Evolutionary conservation across 2,329 filamentous ascomycete genomes (phyloP).

Genomic region (Fusarium coicis): DNA sequence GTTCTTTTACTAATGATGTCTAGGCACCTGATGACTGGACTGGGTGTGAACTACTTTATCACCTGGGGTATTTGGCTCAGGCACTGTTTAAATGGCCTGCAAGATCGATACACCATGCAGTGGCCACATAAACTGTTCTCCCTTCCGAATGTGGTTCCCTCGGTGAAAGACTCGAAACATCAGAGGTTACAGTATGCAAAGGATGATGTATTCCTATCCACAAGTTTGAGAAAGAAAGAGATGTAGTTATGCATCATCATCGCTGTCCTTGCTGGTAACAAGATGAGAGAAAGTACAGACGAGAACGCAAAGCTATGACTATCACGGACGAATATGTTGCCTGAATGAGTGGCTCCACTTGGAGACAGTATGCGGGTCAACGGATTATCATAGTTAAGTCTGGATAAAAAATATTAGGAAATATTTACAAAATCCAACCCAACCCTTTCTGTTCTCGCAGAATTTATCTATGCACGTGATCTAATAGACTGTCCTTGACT

Average conservation of each 20-base stretch:
- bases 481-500: too few species aligned
- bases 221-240: not conserved
- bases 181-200: not conserved
- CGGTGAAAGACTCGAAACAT: accelerated
- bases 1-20: accelerated
- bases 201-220: accelerated
- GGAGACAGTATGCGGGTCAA: too few species aligned
- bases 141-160: not conserved
- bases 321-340: not conserved
- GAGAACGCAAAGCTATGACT: not conserved
- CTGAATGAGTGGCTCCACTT: not conserved
- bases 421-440: too few species aligned
- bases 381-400: too few species aligned
- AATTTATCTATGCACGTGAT: too few species aligned
- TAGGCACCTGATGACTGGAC: not conserved
- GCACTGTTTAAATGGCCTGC: not conserved
- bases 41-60: not conserved
- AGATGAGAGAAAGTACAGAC: accelerated
- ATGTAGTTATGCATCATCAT: not conserved
- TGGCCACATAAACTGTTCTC: accelerated
- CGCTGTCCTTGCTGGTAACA: accelerated
- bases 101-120: not conserved
- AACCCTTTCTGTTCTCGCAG: too few species aligned
- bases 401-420: too few species aligned
- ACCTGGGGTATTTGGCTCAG: not conserved